Conservation (phyloP, 2,329 filamentous ascomycete species). For the Coniochaeta pulveracea region DNA sequence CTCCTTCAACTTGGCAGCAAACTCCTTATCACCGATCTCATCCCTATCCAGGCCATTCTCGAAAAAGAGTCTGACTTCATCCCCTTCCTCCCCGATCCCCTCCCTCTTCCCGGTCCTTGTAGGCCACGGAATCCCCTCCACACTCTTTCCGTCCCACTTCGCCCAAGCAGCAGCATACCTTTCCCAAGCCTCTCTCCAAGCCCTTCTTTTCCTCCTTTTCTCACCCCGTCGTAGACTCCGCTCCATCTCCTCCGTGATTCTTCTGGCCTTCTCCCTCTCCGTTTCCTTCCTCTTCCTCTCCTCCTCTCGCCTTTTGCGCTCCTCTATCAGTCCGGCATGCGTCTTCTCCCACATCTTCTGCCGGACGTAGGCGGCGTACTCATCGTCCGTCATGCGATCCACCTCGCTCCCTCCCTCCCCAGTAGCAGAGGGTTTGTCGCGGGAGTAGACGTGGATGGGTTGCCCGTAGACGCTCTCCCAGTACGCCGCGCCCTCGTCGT, state of each 20-base stretch:
- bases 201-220: slow-evolving; percentile 43
- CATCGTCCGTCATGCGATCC: slow-evolving; percentile 83
- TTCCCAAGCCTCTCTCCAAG: slow-evolving; percentile 50
- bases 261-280: slow-evolving; percentile 22
- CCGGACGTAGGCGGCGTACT: slow-evolving; percentile 80
- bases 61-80: slow-evolving; percentile 62
- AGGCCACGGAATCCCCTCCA: slow-evolving; percentile 56
- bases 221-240: slow-evolving; percentile 56
- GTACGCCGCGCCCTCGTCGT: slow-evolving; percentile 90
- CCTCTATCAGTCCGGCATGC: slow-evolving; percentile 71
- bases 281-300: slow-evolving; percentile 28
- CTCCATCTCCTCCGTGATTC: slow-evolving; percentile 55
- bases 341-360: slow-evolving; percentile 93
- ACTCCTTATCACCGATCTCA: slow-evolving; percentile 31
- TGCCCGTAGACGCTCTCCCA: slow-evolving; percentile 97
- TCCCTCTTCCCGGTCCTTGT: slow-evolving; percentile 46
- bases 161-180: slow-evolving; percentile 56
- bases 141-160: slow-evolving; percentile 29
- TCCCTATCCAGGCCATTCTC: slow-evolving; percentile 32
- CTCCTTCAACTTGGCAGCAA: slow-evolving; percentile 51
- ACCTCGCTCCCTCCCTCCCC: slow-evolving; percentile 41
- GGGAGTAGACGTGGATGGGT: slow-evolving; percentile 71
- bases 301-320: slow-evolving; percentile 51
- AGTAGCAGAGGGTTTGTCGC: slow-evolving; percentile 23
- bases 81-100: slow-evolving; percentile 41